Conservation (phyloP, 2,329 filamentous ascomycete genomes). For the Neocatenulostroma microsporum region DNA sequence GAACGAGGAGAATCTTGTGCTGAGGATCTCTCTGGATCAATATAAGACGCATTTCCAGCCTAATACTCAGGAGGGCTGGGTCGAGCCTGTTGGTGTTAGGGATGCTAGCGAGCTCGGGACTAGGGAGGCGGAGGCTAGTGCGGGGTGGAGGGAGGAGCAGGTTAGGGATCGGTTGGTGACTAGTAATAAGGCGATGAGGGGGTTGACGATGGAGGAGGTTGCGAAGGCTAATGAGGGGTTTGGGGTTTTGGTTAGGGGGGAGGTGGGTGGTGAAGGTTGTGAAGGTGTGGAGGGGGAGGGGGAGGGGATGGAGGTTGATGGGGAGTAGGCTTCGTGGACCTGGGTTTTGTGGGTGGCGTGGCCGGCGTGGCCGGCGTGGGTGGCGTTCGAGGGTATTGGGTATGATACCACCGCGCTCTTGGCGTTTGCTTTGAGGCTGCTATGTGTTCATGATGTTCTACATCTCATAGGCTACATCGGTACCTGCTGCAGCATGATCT, state of each 20-base stretch:
- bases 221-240: conserved; percentile 35
- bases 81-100: conserved; percentile 31
- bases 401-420: too few species aligned
- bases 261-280: conserved; percentile 2
- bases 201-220: conserved; percentile 39
- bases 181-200: conserved; percentile 42
- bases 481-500: too few species aligned
- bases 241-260: conserved; percentile 15
- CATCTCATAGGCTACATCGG: too few species aligned
- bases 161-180: conserved; percentile 36
- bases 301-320: conserved; percentile 12
- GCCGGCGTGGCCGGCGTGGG: too few species aligned
- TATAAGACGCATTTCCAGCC: conserved; percentile 39
- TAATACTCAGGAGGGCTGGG: conserved; percentile 35
- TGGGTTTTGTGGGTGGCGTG: too few species aligned
- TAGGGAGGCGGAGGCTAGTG: conserved; percentile 27
- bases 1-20: conserved; percentile 35
- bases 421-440: too few species aligned
- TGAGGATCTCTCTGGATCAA: conserved; percentile 37
- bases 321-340: too few species aligned
- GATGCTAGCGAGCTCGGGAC: conserved; percentile 28
- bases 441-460: too few species aligned
- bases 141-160: conserved; percentile 29
- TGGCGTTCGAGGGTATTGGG: too few species aligned
- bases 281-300: conserved; percentile 11